These are phyloP conservation scores for Crithidia thermophila DNA, from an alignment of 208 protist genomes.

Conservation along the genomic window DNA sequence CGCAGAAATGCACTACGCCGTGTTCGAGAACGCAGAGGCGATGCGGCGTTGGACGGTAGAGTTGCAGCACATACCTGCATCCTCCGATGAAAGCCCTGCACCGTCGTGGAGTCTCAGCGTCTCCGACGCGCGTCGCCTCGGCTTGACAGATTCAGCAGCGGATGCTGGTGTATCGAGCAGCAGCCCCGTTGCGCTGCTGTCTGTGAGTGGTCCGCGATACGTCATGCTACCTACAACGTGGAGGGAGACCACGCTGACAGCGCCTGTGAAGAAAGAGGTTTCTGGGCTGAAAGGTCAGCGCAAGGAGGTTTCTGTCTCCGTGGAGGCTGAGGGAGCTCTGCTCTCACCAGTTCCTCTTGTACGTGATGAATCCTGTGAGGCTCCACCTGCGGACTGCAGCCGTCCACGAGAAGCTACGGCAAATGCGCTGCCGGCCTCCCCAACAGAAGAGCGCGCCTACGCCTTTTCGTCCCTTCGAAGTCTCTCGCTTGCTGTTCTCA, in stretches of 20 bases:
- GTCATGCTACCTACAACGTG: conserved; percentile 24
- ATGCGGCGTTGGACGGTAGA: conserved; percentile 15
- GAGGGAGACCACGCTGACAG: neutral
- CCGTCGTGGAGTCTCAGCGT: neutral
- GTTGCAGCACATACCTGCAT: too few species aligned
- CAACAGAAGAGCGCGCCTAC: too few species aligned
- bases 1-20: neutral
- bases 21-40: conserved; percentile 6
- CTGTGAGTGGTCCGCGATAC: neutral
- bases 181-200: neutral
- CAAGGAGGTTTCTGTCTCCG: too few species aligned
- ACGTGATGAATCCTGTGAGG: too few species aligned
- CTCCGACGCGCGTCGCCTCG: neutral
- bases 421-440: too few species aligned
- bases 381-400: too few species aligned
- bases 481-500: conserved; percentile 4
- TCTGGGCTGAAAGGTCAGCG: too few species aligned
- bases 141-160: neutral
- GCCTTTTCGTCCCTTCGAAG: neutral
- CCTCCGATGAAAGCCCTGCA: too few species aligned
- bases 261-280: too few species aligned
- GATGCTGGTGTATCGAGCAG: neutral
- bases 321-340: too few species aligned
- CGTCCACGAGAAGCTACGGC: too few species aligned
- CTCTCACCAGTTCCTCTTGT: too few species aligned